A percentile compares a stretch with the other conserved stretches of the same genome.
phyloP scores from a whole-genome alignment of 2,329 filamentous ascomycete genomes.

The Diatrype stigma region DNA sequence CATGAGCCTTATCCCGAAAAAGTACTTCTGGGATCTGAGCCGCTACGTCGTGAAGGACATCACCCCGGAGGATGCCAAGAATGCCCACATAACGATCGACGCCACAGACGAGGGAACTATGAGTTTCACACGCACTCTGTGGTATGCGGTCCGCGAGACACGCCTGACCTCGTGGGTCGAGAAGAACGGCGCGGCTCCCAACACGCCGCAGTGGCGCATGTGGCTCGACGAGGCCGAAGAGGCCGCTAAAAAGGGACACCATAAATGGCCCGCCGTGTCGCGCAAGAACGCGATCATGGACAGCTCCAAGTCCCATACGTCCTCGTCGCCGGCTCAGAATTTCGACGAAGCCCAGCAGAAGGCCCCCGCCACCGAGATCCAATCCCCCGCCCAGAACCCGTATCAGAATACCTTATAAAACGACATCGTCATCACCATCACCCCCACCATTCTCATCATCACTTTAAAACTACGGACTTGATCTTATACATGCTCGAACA shows the following conservation, averaged over 20 bases:
- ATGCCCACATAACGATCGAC: slow-evolving; percentile 31
- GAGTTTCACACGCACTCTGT: slow-evolving; percentile 53
- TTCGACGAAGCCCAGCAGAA: slow-evolving; percentile 16
- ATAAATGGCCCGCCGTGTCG: slow-evolving; percentile 44
- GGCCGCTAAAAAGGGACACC: slow-evolving; percentile 30
- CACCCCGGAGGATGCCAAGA: slow-evolving; percentile 34
- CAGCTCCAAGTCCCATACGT: background rate
- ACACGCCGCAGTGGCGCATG: slow-evolving; percentile 46
- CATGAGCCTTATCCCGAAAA: slow-evolving; percentile 45
- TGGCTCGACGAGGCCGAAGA: slow-evolving; percentile 49
- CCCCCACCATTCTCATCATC: no score
- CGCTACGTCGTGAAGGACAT: slow-evolving; percentile 42
- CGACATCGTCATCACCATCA: no score
- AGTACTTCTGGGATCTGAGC: slow-evolving; percentile 54
- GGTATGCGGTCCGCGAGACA: slow-evolving; percentile 56
- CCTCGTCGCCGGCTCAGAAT: background rate
- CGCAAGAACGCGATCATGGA: slow-evolving; percentile 48
- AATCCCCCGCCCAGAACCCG: slow-evolving; percentile 2
- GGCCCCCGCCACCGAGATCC: slow-evolving; percentile 15
- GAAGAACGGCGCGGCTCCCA: slow-evolving; percentile 47
- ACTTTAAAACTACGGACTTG: background rate
- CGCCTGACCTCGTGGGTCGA: slow-evolving; percentile 48
- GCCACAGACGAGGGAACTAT: slow-evolving; percentile 36
- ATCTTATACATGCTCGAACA: background rate
- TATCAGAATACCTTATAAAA: slow-evolving; percentile 7